Evolutionary conservation across 2,329 filamentous ascomycete species (phyloP), one percentile per base, ranked within the genome.

Genomic region (Penicillium freii): DNA sequence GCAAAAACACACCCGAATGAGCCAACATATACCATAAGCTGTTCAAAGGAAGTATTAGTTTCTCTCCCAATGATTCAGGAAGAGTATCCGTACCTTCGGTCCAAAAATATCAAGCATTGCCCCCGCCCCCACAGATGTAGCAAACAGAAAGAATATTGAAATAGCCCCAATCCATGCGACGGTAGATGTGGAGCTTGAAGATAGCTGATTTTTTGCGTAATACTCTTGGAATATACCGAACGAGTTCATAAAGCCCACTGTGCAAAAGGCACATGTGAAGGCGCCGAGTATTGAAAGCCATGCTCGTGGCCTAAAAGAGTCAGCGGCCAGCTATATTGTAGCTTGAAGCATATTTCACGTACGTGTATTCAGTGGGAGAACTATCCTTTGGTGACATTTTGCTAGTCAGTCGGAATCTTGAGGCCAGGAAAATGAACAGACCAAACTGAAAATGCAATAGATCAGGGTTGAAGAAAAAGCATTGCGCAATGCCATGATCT

Each of bases 231-330:
- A 75, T 0, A 75, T 58, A 4, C 72, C 72, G 39, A 75, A 76
- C 0, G 73, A 69, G 57, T 75, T 75, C 27, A 73, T 53, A 39
- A 76, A 76, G 1, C 74, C 74, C 1, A 75, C 71, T 0, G 71
- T 73, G 58, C 73, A 75, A 54, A 76, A 76, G 0, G 70, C 42
- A 9, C 64, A 65, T 1, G 66, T 60, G 7, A 64, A 68, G 5
- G 72, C 66, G 1, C 74, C 74, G 10, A 67, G 19, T 15, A 76
- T 58, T 3, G 66, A 59, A 7, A 73, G 54, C 40, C 65, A 67
- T 48, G 71, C 64, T 34, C 64, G 63, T 4, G 60, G 53, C 1
- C 71, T 75, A 21, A 5, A 25, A 51, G 10, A 2, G 31, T 39
- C 2, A 29, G 25, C 17, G 2, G 9, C 52, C 33, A 50, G 19